Base-by-base conservation (phyloP, 2,329 filamentous ascomycete species). In the Claviceps sorghi region DNA sequence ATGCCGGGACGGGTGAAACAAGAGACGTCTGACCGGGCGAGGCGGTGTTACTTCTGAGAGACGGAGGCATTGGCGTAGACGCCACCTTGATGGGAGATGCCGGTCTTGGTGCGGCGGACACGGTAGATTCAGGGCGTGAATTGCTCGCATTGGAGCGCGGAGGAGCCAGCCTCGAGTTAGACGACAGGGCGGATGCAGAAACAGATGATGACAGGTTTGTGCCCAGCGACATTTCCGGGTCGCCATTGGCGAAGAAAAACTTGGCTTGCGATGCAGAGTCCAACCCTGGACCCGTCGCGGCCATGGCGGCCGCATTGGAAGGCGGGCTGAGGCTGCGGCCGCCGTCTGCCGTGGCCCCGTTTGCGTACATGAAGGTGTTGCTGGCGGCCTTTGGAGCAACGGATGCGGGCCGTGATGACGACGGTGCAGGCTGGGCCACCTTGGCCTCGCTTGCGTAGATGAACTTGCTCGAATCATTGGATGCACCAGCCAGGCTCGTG, bases 401-500 rank as follows among this genome's bases (percentile, higher is more conserved):
- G n/a, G 65, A 61, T 22, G 63, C 65, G 53, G 65, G 64, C 42
- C 68, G 60, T 19, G 69, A 70, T 34, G 69, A 68, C 30, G 69
- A 61, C 49, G n/a, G n/a, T n/a, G 62, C 60, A 50, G 60, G 65
- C 58, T 65, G 62, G 50, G 61, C 58, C 22, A 72, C 67, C 59
- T 78, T 83, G 41, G 78, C 85, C 59, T 95, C 88, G 64, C 83
- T 88, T 30, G 90, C 93, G 65, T 94, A 90, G 66, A 98, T 96
- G 75, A 97, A 97, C 70, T 88, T 91, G 51, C 36, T 58, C 60
- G 60, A 65, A 59, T 63, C 56, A 57, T 58, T 50, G 54, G 60
- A 50, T 21, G 63, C 59, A 50, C 63, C 55, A 50, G 45, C 64
- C 51, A 70, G 58, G 10, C 61, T 64, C 17, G 30, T 63, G 58